Conservation (phyloP, 306 rosid genomes). For the Rubus parviflorus region DNA sequence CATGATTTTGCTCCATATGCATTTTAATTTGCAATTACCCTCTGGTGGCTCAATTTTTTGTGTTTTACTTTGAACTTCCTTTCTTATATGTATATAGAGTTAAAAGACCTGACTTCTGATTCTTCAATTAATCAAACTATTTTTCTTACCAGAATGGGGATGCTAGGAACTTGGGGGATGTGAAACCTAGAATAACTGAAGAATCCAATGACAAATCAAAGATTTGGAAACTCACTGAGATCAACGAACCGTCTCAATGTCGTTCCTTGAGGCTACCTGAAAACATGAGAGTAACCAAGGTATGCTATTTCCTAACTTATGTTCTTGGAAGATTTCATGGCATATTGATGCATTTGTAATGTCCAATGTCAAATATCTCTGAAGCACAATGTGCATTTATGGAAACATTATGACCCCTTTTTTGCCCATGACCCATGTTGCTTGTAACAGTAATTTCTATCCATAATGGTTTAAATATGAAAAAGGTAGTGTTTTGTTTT, state of each 20-base stretch:
- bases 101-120: slow-evolving; percentile 5
- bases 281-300: slow-evolving; percentile 76
- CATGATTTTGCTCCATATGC: not conserved
- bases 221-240: slow-evolving; percentile 96
- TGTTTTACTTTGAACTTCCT: slow-evolving; percentile 5
- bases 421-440: not conserved
- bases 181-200: slow-evolving; percentile 90
- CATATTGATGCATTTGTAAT: slow-evolving; percentile 1
- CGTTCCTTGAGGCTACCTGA: slow-evolving; percentile 91
- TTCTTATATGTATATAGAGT: not conserved
- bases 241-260: slow-evolving; percentile 82
- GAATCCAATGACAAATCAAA: slow-evolving; percentile 95
- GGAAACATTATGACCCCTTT: not conserved
- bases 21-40: not conserved
- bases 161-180: slow-evolving; percentile 79
- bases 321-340: slow-evolving; percentile 11
- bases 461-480: not conserved
- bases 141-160: slow-evolving; percentile 75
- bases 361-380: not conserved
- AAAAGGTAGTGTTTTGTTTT: not conserved
- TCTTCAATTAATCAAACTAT: slow-evolving; percentile 1
- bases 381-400: not conserved
- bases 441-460: not conserved
- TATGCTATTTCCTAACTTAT: slow-evolving; percentile 23
- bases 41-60: slow-evolving; percentile 6